Base-by-base conservation (phyloP, 768 basidiomycete species). In the Neoboletus magnificus region DNA sequence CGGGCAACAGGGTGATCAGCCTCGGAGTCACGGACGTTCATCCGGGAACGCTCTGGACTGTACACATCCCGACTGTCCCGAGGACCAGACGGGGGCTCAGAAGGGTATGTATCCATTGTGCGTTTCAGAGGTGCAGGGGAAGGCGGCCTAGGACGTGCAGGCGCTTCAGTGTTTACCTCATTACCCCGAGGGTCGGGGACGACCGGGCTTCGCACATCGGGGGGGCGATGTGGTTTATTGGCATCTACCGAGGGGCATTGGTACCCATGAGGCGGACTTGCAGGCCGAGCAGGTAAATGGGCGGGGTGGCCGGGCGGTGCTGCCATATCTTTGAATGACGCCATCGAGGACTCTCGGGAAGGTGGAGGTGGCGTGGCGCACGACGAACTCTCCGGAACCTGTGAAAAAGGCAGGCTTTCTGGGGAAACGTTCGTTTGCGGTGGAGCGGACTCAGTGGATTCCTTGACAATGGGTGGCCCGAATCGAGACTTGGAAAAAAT, bases 301-400 rank as follows among this genome's bases (percentile, higher is more conserved):
- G 53, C 18, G 4, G 57, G 66, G 20, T 55, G 62, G 16, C 4
- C 27, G 25, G 55, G 44, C 33, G 46, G 47, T 8, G 22, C 16
- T 20, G 40, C 48, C 8, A 27, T 22, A 27, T 67, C 59, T 20
- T 56, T 62, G 18, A 60, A 16, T 9, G 66, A 63, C 4, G 46
- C 2, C 58, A 59, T 60, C 8, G 70, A 71, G 10, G 70, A 71
- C 29, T 70, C 70, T 43, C 69, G 62, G 11, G 70, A 73, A 40
- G 47, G 55, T 7, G 70, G 70, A 8, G 70, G 70, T 2, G 70
- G 61, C 3, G 71, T 62, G 4, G 61, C 69, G 16, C 45, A 71
- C 20, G 52, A 56, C 18, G 48, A 48, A 20, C 51, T 45, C 20
- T 72, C 67, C 15, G 39, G 59, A 3, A 50, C 29, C 8, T 48